Conservation (phyloP, 2,329 filamentous ascomycete genomes). For the Cladophialophora exuberans region DNA sequence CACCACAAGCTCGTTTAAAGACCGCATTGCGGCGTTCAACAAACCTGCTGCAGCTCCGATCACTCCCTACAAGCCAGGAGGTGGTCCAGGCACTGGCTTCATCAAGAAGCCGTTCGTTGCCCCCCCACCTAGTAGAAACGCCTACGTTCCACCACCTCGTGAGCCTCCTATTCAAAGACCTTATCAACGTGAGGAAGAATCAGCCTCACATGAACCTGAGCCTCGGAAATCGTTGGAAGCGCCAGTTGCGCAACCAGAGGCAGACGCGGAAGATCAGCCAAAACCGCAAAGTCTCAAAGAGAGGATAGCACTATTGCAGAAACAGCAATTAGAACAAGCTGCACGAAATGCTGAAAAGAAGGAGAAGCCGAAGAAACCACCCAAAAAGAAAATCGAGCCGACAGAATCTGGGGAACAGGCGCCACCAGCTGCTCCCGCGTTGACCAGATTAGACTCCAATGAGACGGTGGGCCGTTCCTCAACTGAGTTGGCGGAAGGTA, state of each 20-base stretch:
- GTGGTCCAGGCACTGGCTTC: slow-evolving; percentile 63
- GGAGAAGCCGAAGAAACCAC: slow-evolving; percentile 80
- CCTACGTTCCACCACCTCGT: slow-evolving; percentile 75
- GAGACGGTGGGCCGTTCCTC: slow-evolving; percentile 42
- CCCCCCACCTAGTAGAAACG: slow-evolving; percentile 88
- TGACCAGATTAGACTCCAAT: slow-evolving; percentile 39
- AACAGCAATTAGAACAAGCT: slow-evolving; percentile 89
- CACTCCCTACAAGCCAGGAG: slow-evolving; percentile 82
- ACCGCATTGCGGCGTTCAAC: slow-evolving; percentile 97
- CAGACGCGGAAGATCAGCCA: slow-evolving; percentile 74
- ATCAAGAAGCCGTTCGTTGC: slow-evolving; percentile 98
- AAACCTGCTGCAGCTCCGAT: slow-evolving; percentile 82
- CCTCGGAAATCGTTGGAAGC: slow-evolving; percentile 33
- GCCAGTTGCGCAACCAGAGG: slow-evolving; percentile 46
- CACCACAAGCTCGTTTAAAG: slow-evolving; percentile 76
- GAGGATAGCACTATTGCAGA: slow-evolving; percentile 89
- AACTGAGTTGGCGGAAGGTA: slow-evolving; percentile 37
- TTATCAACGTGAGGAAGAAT: slow-evolving; percentile 87
- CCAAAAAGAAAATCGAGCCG: slow-evolving; percentile 65
- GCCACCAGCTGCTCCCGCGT: slow-evolving; percentile 34
- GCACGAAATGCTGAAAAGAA: slow-evolving; percentile 84
- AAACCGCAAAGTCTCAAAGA: slow-evolving; percentile 95
- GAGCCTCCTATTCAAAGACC: slow-evolving; percentile 73
- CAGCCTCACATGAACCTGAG: slow-evolving; percentile 51
- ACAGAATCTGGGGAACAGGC: slow-evolving; percentile 35